These are phyloP conservation scores for Candida coquimbonensis DNA, from an alignment of 805 yeast genomes.

Conservation along the genomic window DNA sequence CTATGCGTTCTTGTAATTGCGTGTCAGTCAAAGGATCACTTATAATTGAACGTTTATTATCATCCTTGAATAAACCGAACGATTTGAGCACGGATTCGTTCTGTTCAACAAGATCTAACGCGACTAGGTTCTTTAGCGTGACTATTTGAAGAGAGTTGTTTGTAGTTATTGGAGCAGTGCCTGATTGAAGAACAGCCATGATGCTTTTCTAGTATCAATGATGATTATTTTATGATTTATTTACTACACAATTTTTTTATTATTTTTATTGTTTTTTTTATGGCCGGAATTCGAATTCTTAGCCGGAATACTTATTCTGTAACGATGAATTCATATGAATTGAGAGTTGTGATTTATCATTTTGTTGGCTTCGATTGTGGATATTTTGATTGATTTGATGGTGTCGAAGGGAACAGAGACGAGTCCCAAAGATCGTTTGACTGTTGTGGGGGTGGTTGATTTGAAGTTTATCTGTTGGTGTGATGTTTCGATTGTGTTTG, in stretches of 20 bases:
- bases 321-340: slow-evolving; percentile 5
- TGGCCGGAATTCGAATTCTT: neutral
- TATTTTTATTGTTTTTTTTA: neutral
- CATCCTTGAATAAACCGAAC: slow-evolving; percentile 17
- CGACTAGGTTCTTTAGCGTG: slow-evolving; percentile 22
- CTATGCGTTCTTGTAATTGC: slow-evolving; percentile 6
- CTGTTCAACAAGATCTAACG: slow-evolving; percentile 20
- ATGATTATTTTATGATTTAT: too few relatives aligned
- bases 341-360: slow-evolving; percentile 12
- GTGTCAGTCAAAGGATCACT: slow-evolving; percentile 5
- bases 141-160: slow-evolving; percentile 16
- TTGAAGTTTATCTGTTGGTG: neutral
- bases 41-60: neutral
- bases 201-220: neutral
- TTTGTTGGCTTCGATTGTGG: slow-evolving; percentile 13
- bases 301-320: neutral
- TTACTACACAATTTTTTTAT: neutral
- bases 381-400: slow-evolving; percentile 11
- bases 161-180: slow-evolving; percentile 12
- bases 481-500: slow-evolving; percentile 15
- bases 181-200: slow-evolving; percentile 20
- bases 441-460: neutral
- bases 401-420: slow-evolving; percentile 19
- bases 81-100: slow-evolving; percentile 18
- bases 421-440: slow-evolving; percentile 14